A percentile compares a stretch with the other conserved stretches of the same genome.
Evolutionary conservation across 345 rosid genomes (phyloP).

Genomic region (Erodium maritimum): DNA sequence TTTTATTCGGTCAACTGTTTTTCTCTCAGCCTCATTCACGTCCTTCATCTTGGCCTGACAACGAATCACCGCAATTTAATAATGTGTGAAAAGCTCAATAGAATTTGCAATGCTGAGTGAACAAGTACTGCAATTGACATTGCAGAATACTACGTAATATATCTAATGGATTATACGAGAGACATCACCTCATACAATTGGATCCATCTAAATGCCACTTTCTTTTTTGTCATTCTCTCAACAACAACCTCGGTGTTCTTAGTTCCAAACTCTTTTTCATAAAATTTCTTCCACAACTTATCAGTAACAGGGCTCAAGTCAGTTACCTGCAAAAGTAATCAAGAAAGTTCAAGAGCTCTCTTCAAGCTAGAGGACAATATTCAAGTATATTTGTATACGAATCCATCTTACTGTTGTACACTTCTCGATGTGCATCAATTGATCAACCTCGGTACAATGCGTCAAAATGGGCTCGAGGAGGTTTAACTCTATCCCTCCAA

Average conservation of each 20-base stretch:
- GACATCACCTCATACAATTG: constrained; percentile 51
- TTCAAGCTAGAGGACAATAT: not conserved
- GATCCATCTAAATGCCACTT: constrained; percentile 52
- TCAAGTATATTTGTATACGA: not conserved
- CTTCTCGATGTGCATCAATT: constrained; percentile 64
- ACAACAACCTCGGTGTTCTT: constrained; percentile 20
- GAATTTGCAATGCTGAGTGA: too few relatives aligned
- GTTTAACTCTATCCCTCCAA: constrained; percentile 68
- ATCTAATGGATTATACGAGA: not conserved
- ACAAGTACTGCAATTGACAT: not conserved
- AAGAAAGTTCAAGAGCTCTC: constrained; percentile 1
- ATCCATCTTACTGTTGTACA: constrained; percentile 34
- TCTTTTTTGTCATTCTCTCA: constrained; percentile 47
- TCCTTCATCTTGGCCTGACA: constrained; percentile 52
- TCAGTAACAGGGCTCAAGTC: constrained; percentile 79
- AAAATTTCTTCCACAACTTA: constrained; percentile 67
- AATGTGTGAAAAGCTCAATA: too few relatives aligned
- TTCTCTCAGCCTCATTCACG: constrained; percentile 31
- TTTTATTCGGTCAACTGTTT: constrained; percentile 38
- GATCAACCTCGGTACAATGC: constrained; percentile 66
- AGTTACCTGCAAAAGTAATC: constrained; percentile 35
- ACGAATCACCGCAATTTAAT: not conserved
- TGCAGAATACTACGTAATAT: too few relatives aligned
- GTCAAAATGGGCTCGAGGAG: constrained; percentile 66
- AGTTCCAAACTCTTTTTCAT: constrained; percentile 42